phyloP scores from a whole-genome alignment of 352 stramenopile species.

The Phytophthora idaei region DNA sequence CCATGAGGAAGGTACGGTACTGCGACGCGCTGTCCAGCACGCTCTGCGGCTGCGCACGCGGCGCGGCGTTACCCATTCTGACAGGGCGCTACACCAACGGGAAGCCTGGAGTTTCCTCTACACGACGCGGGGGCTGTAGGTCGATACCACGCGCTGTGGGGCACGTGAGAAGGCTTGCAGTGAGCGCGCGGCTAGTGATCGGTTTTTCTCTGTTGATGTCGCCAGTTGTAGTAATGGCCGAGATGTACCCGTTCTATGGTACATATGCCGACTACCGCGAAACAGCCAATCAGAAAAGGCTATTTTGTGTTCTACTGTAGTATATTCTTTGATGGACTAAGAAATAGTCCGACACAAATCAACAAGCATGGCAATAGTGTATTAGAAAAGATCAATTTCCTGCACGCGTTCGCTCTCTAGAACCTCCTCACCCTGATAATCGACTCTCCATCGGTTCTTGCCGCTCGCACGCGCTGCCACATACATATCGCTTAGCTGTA shows the following conservation, averaged over 20 bases:
- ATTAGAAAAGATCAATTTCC: constrained; percentile 34
- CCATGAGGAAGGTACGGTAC: constrained; percentile 89
- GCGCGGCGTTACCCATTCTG: constrained; percentile 83
- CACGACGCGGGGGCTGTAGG: not conserved
- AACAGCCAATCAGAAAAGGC: not conserved
- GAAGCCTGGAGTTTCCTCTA: constrained; percentile 12
- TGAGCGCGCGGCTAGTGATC: not conserved
- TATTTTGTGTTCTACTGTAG: too few relatives aligned
- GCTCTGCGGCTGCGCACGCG: constrained; percentile 75
- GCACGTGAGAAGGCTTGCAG: constrained; percentile 8
- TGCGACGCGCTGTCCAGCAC: constrained; percentile 85
- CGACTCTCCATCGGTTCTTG: constrained; percentile 18
- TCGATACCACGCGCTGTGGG: not conserved
- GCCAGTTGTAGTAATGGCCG: constrained; percentile 28
- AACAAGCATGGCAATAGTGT: constrained; percentile 38
- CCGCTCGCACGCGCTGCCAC: constrained; percentile 12
- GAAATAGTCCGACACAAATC: not conserved
- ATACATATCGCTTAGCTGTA: constrained; percentile 90
- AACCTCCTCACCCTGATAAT: constrained; percentile 24
- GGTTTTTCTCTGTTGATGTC: constrained; percentile 29
- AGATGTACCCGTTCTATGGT: constrained; percentile 5
- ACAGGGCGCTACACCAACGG: not conserved
- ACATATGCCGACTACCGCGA: not conserved
- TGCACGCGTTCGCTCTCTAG: constrained; percentile 13
- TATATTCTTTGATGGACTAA: too few relatives aligned